These are phyloP conservation scores for Fusarium lateritium DNA, from an alignment of 2,329 filamentous ascomycete species.

Conservation along the genomic window DNA sequence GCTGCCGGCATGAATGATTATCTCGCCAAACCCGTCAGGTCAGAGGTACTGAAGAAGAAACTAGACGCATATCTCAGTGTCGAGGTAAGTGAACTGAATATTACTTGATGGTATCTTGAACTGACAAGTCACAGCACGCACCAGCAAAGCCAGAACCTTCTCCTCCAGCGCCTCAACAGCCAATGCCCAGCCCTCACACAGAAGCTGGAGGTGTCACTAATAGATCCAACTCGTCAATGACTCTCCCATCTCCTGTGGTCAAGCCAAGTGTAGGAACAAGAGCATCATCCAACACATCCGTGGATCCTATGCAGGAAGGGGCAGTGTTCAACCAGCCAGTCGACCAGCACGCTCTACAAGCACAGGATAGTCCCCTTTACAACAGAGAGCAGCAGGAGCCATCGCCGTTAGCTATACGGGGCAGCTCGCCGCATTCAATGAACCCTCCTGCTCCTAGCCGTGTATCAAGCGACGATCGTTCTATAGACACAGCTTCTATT, in stretches of 20 bases:
- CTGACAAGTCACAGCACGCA: slow-evolving; percentile 38
- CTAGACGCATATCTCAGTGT: slow-evolving; percentile 71
- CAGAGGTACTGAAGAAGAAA: slow-evolving; percentile 87
- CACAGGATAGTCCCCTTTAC: slow-evolving; percentile 49
- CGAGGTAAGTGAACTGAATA: slow-evolving; percentile 46
- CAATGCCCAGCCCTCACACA: slow-evolving; percentile 25
- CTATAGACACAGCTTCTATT: slow-evolving; percentile 49
- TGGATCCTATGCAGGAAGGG: slow-evolving; percentile 52
- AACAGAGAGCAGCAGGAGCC: slow-evolving; percentile 37
- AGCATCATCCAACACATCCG: slow-evolving; percentile 25
- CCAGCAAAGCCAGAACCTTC: slow-evolving; percentile 24
- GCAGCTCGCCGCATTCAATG: slow-evolving; percentile 43
- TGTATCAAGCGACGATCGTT: slow-evolving; percentile 54
- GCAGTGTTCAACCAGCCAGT: slow-evolving; percentile 54
- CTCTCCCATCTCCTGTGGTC: slow-evolving; percentile 19
- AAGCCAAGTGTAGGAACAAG: slow-evolving; percentile 12
- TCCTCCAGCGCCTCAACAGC: slow-evolving; percentile 6
- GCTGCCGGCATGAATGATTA: slow-evolving; percentile 98
- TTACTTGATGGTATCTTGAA: not conserved
- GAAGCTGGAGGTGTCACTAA: slow-evolving; percentile 15
- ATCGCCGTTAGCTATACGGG: slow-evolving; percentile 42
- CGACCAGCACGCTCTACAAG: slow-evolving; percentile 45
- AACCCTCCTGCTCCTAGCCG: slow-evolving; percentile 47
- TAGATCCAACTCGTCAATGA: slow-evolving; percentile 25
- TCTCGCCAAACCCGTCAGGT: slow-evolving; percentile 93